Evolutionary conservation across 2,329 filamentous ascomycete genomes (phyloP).

Genomic region (Aspergillus tanneri): DNA sequence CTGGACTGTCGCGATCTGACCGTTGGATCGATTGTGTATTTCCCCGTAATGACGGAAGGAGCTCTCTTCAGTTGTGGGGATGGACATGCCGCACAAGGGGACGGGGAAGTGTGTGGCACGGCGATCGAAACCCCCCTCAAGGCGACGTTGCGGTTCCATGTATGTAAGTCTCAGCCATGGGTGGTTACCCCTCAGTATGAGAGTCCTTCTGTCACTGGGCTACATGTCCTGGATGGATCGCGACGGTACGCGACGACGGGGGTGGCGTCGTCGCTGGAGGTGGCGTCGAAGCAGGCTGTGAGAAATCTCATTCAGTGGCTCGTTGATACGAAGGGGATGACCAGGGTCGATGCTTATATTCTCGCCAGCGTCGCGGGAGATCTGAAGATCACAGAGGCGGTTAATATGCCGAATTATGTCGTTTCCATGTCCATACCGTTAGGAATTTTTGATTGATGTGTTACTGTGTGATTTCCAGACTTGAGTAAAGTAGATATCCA

Average conservation of each 20-base stretch:
- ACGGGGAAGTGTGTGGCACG: conserved; percentile 57
- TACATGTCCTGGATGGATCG: conserved; percentile 26
- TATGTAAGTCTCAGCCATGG: conserved; percentile 50
- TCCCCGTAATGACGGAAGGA: conserved; percentile 52
- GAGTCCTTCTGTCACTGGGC: conserved; percentile 33
- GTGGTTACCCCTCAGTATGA: conserved; percentile 51
- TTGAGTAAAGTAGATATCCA: too few species aligned
- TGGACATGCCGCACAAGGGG: conserved; percentile 56
- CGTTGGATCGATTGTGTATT: conserved; percentile 48
- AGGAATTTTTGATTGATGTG: conserved; percentile 42
- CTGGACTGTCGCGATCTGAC: conserved; percentile 55
- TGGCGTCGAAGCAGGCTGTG: conserved; percentile 52
- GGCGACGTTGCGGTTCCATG: conserved; percentile 50
- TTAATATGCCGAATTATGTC: conserved; percentile 56
- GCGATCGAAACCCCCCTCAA: conserved; percentile 56
- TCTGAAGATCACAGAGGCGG: conserved; percentile 53
- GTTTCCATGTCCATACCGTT: conserved; percentile 53
- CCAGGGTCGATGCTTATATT: conserved; percentile 53
- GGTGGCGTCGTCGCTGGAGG: conserved; percentile 48
- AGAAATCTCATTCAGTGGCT: conserved; percentile 53
- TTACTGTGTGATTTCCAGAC: background rate
- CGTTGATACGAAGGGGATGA: conserved; percentile 47
- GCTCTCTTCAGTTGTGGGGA: conserved; percentile 57
- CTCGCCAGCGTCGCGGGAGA: conserved; percentile 52
- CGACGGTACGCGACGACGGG: conserved; percentile 51